Evolutionary conservation across 2,329 filamentous ascomycete species (phyloP), one percentile per base, ranked within the genome.

Genomic region (Talaromyces sp.): DNA sequence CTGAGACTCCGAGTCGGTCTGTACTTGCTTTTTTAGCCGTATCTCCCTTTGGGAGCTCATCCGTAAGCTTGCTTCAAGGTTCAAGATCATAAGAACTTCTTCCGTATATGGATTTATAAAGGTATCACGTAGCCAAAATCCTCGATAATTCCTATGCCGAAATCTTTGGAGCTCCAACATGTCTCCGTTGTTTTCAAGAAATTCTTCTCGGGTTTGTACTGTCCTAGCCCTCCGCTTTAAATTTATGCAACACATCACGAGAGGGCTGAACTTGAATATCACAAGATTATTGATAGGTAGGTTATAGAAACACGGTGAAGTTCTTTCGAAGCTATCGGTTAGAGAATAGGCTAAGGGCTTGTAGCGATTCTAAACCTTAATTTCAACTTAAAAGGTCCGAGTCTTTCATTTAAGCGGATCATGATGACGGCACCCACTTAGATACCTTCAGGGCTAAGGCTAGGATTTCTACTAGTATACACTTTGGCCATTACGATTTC

Each of bases 31-130:
- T 41, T 27, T 41, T 20, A 41, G 39, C 39, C 39, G 39, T 41
- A 41, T 41, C 39, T 41, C 39, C 39, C n/a, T 41, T 41, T 41
- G 39, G 39, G 39, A 41, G 19, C 39, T 41, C 39, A 41, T 41
- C 20, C 39, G 39, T 13, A 41, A 41, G 20, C 39, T 41, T 14
- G 39, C 39, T 41, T 41, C 39, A 20, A 41, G 39, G 39, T 41
- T 41, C 39, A 41, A 10, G 19, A 41, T 27, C 39, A 20, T 20
- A 41, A 41, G 39, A 41, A 41, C 39, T 41, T 41, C 39, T 41
- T 41, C 39, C 20, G 20, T 41, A 41, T 41, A 41, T 41, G 20
- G 39, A 27, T 41, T 1, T 13, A 27, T 24, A 27, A 16, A 13
- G 39, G 39, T 24, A 41, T 10, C 39, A 27, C 19, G 13, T 27